Conservation (phyloP, 345 rosid species). For the Arabidopsis arenosa region DNA sequence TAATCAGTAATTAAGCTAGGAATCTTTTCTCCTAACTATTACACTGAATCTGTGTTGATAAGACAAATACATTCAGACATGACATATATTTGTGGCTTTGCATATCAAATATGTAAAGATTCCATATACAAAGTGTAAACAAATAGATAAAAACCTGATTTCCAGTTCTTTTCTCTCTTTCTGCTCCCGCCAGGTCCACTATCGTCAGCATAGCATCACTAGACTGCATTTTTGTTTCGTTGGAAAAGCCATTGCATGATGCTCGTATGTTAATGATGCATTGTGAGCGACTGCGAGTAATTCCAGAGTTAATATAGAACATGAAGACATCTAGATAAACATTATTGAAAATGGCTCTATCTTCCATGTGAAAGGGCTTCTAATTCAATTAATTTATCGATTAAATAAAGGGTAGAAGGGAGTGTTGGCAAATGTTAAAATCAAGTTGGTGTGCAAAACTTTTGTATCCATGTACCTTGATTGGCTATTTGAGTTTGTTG, state of each 20-base stretch:
- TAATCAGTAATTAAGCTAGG: slow-evolving; percentile 22
- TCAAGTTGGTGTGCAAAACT: neutral
- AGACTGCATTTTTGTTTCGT: slow-evolving; percentile 47
- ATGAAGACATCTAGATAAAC: slow-evolving; percentile 1
- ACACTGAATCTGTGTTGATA: neutral
- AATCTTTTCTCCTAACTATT: slow-evolving; percentile 17
- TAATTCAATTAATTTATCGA: neutral
- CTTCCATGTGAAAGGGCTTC: neutral
- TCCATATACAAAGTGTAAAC: neutral
- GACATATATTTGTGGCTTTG: slow-evolving; percentile 23
- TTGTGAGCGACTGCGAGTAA: slow-evolving; percentile 83
- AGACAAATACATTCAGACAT: slow-evolving; percentile 5
- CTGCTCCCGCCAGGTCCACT: slow-evolving; percentile 97
- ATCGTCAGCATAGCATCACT: slow-evolving; percentile 64
- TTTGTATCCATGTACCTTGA: slow-evolving; percentile 63
- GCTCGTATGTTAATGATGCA: slow-evolving; percentile 80
- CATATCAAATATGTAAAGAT: slow-evolving; percentile 19
- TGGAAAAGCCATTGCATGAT: slow-evolving; percentile 32
- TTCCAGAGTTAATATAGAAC: slow-evolving; percentile 4
- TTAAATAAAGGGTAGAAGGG: neutral
- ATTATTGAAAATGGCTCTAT: neutral
- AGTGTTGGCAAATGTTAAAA: neutral
- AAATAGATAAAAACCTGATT: slow-evolving; percentile 65
- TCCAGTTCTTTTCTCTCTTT: slow-evolving; percentile 90
- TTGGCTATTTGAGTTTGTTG: slow-evolving; percentile 78